Evolutionary conservation across 768 basidiomycete species (phyloP), one percentile per base, ranked within the genome.

Genomic region (Terana coerulea): DNA sequence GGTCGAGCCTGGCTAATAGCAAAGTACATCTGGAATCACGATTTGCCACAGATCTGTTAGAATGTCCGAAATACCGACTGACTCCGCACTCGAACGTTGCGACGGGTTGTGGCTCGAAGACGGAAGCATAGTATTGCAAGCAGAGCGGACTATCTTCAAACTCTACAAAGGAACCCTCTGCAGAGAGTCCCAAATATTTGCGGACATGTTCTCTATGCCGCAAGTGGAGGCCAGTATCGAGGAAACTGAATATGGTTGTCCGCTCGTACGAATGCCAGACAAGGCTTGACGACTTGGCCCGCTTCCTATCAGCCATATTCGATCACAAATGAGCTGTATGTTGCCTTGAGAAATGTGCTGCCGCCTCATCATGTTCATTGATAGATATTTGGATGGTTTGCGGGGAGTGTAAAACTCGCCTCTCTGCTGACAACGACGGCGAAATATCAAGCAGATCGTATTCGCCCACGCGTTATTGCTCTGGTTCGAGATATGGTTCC

Each of bases 71-170:
- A n/a, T n/a, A n/a, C n/a, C n/a, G n/a, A n/a, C n/a, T n/a, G n/a
- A n/a, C n/a, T n/a, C n/a, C n/a, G n/a, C n/a, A n/a, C 19, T 22
- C 15, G 5, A 40, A 24, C 39, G 39, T 24, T 40, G 39, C 39
- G 3, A 5, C 3, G 39, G 25, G 5, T 24, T 47, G 21, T 47
- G 46, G 46, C 26, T 33, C 34, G 31, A 47, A 7, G 46, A 47
- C 26, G 46, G 46, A n/a, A 47, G 35, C 31, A 34, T 47, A 24
- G 33, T 47, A 7, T 12, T 47, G 17, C 29, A 33, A 31, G 46
- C 46, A 15, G 46, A 33, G 26, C 21, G 17, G 8, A 35, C 31
- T 11, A 8, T 33, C 3, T 47, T 47, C 46, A n/a, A 35, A 15
- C 9, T 47, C 21, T 33, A 47, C 33, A 12, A 33, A 47, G 26